Conservation (phyloP, 1,284 basidiomycete species). For the Macrocybe sp. region DNA sequence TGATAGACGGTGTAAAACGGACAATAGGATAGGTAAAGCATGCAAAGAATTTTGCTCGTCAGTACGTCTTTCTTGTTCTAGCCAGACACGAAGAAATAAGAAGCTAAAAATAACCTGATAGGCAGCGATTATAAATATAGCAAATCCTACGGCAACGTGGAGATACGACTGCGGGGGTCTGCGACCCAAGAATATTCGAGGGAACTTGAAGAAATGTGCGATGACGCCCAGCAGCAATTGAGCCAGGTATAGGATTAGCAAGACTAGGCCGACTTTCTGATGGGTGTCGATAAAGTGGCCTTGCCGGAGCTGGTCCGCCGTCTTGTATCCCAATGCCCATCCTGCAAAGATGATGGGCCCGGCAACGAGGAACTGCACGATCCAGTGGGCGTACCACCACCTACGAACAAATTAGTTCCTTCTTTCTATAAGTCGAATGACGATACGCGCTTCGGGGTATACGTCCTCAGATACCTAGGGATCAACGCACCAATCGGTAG, state of each 20-base stretch:
- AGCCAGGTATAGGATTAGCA: conserved; percentile 50
- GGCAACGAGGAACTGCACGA: conserved; percentile 40
- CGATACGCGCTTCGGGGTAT: conserved; percentile 26
- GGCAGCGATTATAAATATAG: conserved; percentile 40
- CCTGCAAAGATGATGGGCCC: conserved; percentile 48
- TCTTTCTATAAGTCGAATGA: too few relatives aligned
- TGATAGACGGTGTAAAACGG: conserved; percentile 13
- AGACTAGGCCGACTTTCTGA: conserved; percentile 50
- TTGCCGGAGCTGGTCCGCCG: conserved; percentile 23
- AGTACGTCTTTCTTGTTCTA: too few relatives aligned
- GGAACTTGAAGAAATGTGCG: conserved; percentile 48
- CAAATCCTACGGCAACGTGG: conserved; percentile 40
- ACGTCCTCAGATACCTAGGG: conserved; percentile 52
- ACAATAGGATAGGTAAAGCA: not conserved
- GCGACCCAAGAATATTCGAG: conserved; percentile 28
- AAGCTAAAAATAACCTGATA: conserved; percentile 34
- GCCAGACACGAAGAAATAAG: not conserved
- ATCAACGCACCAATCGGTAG: conserved; percentile 55
- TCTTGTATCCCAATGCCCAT: conserved; percentile 35
- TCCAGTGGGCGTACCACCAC: conserved; percentile 52
- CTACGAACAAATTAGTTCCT: conserved; percentile 18
- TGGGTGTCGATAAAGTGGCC: conserved; percentile 38
- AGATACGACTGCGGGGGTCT: conserved; percentile 46
- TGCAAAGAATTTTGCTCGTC: too few relatives aligned
- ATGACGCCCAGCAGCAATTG: conserved; percentile 48